Conservation (phyloP, 345 rosid genomes). For the Brassica nigra region DNA sequence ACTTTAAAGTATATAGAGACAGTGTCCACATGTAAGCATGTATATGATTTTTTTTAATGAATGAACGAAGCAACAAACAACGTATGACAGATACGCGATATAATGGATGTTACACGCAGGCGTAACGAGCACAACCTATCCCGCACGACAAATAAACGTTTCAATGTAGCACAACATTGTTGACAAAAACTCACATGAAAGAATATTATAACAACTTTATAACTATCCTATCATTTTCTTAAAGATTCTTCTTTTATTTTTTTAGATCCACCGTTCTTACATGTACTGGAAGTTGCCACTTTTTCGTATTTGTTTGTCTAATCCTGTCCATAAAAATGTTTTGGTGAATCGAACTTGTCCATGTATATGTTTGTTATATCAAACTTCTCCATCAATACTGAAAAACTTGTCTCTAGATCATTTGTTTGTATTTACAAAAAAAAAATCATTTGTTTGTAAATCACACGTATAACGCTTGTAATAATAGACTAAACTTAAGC, state of each 20-base stretch:
- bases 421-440: background rate
- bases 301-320: background rate
- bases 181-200: background rate
- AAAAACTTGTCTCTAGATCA: background rate
- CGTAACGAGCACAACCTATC: background rate
- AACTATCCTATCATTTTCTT: background rate
- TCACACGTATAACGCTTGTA: background rate
- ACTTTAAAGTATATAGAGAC: background rate
- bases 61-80: background rate
- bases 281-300: background rate
- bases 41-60: background rate
- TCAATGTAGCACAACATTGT: background rate
- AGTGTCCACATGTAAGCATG: background rate
- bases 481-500: background rate
- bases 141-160: background rate
- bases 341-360: background rate
- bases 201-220: background rate
- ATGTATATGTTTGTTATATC: background rate
- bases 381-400: background rate
- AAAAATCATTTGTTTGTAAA: background rate
- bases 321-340: background rate
- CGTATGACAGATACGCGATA: background rate
- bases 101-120: background rate
- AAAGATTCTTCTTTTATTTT: background rate
- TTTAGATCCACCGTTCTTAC: background rate